These are phyloP conservation scores for Castanospermum australe DNA, from an alignment of 306 rosid genomes.

Conservation along the genomic window DNA sequence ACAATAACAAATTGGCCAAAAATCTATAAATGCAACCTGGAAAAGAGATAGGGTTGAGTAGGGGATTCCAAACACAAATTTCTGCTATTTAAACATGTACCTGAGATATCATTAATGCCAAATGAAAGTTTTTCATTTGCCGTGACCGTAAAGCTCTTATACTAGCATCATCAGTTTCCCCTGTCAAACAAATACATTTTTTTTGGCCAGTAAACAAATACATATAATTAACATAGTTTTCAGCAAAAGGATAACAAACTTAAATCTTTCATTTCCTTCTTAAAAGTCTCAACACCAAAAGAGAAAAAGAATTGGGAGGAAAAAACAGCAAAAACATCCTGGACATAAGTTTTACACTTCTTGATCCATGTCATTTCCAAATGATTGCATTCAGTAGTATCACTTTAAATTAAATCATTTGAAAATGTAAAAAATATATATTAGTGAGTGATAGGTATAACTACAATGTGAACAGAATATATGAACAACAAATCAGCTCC, in stretches of 20 bases:
- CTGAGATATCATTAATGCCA: slow-evolving; percentile 86
- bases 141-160: slow-evolving; percentile 70
- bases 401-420: neutral
- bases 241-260: slow-evolving; percentile 9
- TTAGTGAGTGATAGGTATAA: neutral
- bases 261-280: neutral
- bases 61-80: neutral
- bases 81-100: slow-evolving; percentile 39
- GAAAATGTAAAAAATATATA: neutral
- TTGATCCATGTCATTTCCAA: neutral
- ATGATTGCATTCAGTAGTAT: neutral
- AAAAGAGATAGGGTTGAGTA: neutral
- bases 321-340: neutral
- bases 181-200: slow-evolving; percentile 45
- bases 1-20: neutral
- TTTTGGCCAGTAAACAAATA: too few species aligned
- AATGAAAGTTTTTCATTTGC: slow-evolving; percentile 94
- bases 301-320: neutral
- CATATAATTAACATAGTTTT: neutral
- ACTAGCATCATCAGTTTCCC: slow-evolving; percentile 67
- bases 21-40: neutral
- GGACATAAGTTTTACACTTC: neutral
- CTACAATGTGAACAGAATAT: neutral
- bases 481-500: neutral
- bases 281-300: neutral